Evolutionary conservation across 352 stramenopile species (phyloP).

Genomic region (Hyaloperonospora brassicae): DNA sequence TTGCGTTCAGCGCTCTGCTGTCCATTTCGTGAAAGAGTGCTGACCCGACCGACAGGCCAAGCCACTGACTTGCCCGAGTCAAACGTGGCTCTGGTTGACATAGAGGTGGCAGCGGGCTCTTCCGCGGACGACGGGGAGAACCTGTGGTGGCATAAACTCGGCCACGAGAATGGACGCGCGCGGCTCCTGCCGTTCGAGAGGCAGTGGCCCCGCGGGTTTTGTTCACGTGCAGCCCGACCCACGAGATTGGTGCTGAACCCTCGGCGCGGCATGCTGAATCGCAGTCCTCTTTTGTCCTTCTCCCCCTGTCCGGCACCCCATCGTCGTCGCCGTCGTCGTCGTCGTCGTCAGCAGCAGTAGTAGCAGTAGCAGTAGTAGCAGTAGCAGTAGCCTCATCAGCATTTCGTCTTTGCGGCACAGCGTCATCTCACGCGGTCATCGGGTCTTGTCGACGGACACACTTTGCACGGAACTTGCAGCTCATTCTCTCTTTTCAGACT

Average conservation of each 20-base stretch:
- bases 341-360: too few relatives aligned
- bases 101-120: slow-evolving; percentile 12
- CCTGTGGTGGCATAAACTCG: too few relatives aligned
- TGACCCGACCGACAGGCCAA: slow-evolving; percentile 13
- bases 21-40: slow-evolving; percentile 21
- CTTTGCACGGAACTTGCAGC: too few relatives aligned
- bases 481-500: too few relatives aligned
- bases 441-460: too few relatives aligned
- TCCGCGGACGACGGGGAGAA: too few relatives aligned
- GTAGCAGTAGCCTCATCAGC: too few relatives aligned
- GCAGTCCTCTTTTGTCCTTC: slow-evolving; percentile 6
- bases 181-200: background rate
- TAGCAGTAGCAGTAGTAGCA: too few relatives aligned
- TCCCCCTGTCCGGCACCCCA: slow-evolving; percentile 21
- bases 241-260: slow-evolving; percentile 38
- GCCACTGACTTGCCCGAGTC: slow-evolving; percentile 13
- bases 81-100: slow-evolving; percentile 8
- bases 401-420: too few relatives aligned
- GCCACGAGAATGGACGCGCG: background rate
- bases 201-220: slow-evolving; percentile 12
- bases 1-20: slow-evolving; percentile 24
- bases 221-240: slow-evolving; percentile 25
- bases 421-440: too few relatives aligned
- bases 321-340: background rate
- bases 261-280: slow-evolving; percentile 19